These are phyloP conservation scores for Phytophthora ramorum DNA, from an alignment of 352 stramenopile species.

Conservation along the genomic window DNA sequence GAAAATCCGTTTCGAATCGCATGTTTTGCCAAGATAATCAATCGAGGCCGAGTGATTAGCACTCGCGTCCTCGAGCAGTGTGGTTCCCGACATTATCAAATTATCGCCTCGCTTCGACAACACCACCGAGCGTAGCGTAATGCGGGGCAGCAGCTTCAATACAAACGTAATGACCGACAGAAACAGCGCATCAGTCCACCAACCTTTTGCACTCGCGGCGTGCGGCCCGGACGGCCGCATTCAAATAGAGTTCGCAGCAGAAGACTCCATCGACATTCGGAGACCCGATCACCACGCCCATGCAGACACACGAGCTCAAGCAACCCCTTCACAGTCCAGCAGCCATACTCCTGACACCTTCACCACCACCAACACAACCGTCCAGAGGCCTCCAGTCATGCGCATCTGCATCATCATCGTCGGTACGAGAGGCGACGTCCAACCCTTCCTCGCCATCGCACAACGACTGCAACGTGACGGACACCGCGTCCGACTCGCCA, in stretches of 20 bases:
- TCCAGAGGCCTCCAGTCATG: constrained; percentile 30
- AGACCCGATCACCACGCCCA: background rate
- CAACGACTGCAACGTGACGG: constrained; percentile 73
- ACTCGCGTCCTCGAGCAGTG: constrained; percentile 5
- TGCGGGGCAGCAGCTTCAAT: constrained; percentile 6
- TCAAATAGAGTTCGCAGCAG: constrained; percentile 35
- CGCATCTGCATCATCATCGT: constrained; percentile 83
- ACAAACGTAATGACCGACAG: background rate
- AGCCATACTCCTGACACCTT: background rate
- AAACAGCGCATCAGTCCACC: background rate
- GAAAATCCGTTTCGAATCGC: too few species aligned
- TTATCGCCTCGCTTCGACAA: background rate
- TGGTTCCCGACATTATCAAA: background rate
- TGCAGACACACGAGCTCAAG: background rate
- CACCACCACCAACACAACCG: background rate
- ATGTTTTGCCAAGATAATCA: constrained; percentile 1
- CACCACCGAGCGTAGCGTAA: background rate
- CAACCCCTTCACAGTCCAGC: background rate
- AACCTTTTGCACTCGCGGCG: constrained; percentile 24
- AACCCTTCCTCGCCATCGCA: constrained; percentile 80
- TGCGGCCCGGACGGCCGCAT: constrained; percentile 42
- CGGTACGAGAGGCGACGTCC: constrained; percentile 73
- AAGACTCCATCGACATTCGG: constrained; percentile 29
- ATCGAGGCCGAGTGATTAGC: constrained; percentile 6
- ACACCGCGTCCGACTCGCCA: constrained; percentile 91